Percentiles rank a stretch among this genome's conserved stretches.
Evolutionary conservation across 345 rosid species (phyloP).

Genomic region (Eucalyptus curtisii): DNA sequence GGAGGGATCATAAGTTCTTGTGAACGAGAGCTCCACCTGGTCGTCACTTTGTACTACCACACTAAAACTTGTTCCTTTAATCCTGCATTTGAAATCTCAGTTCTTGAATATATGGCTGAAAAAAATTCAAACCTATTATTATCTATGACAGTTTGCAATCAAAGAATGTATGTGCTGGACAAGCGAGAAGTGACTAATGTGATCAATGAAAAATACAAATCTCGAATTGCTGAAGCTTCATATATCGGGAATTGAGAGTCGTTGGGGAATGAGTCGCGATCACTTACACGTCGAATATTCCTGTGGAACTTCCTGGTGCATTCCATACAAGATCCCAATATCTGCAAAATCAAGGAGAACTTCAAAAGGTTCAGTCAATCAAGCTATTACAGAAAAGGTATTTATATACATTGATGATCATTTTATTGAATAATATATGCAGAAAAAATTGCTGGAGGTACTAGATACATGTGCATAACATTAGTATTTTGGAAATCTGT

Average conservation of each 20-base stretch:
- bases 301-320: conserved; percentile 30
- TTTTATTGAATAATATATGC: not conserved
- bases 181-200: not conserved
- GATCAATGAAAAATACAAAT: not conserved
- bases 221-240: not conserved
- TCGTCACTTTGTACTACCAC: conserved; percentile 38
- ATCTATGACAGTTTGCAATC: not conserved
- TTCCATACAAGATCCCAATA: conserved; percentile 85
- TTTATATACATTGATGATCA: not conserved
- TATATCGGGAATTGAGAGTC: not conserved
- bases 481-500: not conserved
- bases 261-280: not conserved
- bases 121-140: not conserved
- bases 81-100: conserved; percentile 14
- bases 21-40: conserved; percentile 50
- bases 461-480: not conserved
- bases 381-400: not conserved
- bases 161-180: not conserved
- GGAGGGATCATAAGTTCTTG: conserved; percentile 40
- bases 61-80: conserved; percentile 42
- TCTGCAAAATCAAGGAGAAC: conserved; percentile 12
- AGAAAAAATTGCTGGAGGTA: not conserved
- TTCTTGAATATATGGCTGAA: not conserved
- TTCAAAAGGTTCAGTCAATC: not conserved
- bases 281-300: conserved; percentile 62